Percentiles rank a stretch among this genome's conserved stretches.
Evolutionary conservation across 139 green algal genomes (phyloP).

Genomic region (Chlorella sorokiniana): DNA sequence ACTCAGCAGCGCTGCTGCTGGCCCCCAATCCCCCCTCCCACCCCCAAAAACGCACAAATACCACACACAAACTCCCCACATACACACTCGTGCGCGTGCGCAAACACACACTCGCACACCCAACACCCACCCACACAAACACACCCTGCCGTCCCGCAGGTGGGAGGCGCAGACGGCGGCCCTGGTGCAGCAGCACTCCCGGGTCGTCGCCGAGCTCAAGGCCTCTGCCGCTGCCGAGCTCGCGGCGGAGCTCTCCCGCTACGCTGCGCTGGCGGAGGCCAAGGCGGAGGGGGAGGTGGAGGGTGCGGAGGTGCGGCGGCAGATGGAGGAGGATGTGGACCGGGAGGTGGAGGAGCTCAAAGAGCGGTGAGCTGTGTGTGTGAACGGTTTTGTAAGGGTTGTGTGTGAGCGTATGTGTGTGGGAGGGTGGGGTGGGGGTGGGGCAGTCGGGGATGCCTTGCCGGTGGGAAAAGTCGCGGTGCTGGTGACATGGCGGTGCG

Average conservation of each 20-base stretch:
- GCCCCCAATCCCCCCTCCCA: too few relatives aligned
- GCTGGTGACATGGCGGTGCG: too few relatives aligned
- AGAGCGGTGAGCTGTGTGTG: conserved; percentile 66
- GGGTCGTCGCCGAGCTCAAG: conserved; percentile 6
- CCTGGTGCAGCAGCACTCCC: background rate
- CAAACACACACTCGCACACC: too few relatives aligned
- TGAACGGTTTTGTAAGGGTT: too few relatives aligned
- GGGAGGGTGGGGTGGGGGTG: background rate
- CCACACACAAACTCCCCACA: too few relatives aligned
- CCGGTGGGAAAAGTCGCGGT: background rate
- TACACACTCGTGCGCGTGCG: too few relatives aligned
- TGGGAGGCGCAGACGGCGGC: conserved; percentile 13
- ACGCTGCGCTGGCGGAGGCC: conserved; percentile 4
- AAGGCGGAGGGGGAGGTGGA: conserved; percentile 41
- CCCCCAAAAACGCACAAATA: too few relatives aligned
- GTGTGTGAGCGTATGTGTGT: background rate
- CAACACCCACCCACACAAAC: too few relatives aligned
- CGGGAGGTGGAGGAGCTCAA: conserved; percentile 91
- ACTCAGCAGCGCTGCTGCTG: too few relatives aligned
- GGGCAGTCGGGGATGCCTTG: background rate
- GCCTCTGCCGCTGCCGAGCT: conserved; percentile 47
- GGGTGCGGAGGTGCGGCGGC: conserved; percentile 79
- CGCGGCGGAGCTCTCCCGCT: conserved; percentile 74
- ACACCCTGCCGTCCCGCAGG: background rate
- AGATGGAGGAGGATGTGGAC: conserved; percentile 92